These are phyloP conservation scores for Amesomyces nigricolor DNA, from an alignment of 2,329 filamentous ascomycete genomes.

Conservation along the genomic window DNA sequence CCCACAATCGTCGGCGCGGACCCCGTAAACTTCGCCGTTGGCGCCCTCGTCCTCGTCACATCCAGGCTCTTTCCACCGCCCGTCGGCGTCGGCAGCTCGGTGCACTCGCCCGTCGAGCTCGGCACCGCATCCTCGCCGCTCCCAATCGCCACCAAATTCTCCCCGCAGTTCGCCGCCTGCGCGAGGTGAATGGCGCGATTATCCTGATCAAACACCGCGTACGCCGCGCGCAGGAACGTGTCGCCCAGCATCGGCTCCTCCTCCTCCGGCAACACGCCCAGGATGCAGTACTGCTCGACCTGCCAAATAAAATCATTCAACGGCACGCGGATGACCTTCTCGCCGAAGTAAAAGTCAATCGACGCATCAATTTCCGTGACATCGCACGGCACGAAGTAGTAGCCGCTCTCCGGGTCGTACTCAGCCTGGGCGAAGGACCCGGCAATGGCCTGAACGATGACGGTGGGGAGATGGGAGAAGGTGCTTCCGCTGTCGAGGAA, in stretches of 20 bases:
- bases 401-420: constrained; percentile 36
- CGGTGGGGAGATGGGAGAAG: constrained; percentile 40
- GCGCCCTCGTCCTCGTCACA: constrained; percentile 15
- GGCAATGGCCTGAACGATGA: constrained; percentile 40
- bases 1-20: constrained; percentile 11
- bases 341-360: constrained; percentile 45
- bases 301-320: constrained; percentile 47
- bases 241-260: constrained; percentile 29
- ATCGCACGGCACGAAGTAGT: constrained; percentile 41
- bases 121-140: constrained; percentile 23
- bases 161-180: constrained; percentile 30
- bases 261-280: constrained; percentile 32
- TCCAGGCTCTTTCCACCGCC: constrained; percentile 7
- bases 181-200: constrained; percentile 30
- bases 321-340: constrained; percentile 38
- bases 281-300: constrained; percentile 35
- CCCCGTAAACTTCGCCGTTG: constrained; percentile 18
- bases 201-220: constrained; percentile 33
- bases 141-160: constrained; percentile 28
- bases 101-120: constrained; percentile 18
- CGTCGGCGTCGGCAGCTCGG: constrained; percentile 15
- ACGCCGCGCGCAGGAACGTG: constrained; percentile 31
- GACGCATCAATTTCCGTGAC: constrained; percentile 34
- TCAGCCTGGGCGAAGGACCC: constrained; percentile 36
- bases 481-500: constrained; percentile 50